Percentiles rank a stretch among this genome's conserved stretches.
Conservation (phyloP, 805 yeast species). For the Candida ficus region DNA sequence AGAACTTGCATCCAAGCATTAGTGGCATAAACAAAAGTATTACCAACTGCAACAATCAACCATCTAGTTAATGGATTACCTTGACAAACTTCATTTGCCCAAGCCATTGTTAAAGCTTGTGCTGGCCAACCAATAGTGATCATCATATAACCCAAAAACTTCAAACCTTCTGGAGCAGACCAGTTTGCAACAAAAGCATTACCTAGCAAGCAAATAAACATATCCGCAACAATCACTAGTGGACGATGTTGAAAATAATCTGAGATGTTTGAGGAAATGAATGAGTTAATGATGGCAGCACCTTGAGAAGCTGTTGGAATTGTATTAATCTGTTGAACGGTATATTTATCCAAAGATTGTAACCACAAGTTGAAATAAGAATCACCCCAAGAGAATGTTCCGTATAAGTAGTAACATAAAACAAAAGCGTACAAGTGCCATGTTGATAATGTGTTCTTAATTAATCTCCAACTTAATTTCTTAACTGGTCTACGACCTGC, state of each 20-base stretch:
- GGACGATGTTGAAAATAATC: constrained; percentile 27
- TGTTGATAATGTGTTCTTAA: constrained; percentile 9
- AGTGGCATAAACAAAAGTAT: constrained; percentile 28
- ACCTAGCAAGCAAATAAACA: constrained; percentile 18
- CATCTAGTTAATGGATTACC: constrained; percentile 24
- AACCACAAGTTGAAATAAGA: constrained; percentile 29
- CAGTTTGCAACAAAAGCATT: constrained; percentile 23
- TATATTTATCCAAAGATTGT: constrained; percentile 21
- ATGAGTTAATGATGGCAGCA: constrained; percentile 24
- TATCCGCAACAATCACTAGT: constrained; percentile 23
- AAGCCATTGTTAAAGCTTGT: constrained; percentile 23
- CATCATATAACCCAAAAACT: constrained; percentile 14
- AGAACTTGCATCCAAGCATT: constrained; percentile 32
- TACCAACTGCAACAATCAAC: constrained; percentile 28
- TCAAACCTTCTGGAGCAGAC: constrained; percentile 17
- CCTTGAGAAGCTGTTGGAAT: constrained; percentile 32
- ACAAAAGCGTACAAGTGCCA: constrained; percentile 15
- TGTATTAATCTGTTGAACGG: constrained; percentile 24
- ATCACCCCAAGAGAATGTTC: constrained; percentile 14
- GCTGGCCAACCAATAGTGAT: constrained; percentile 24
- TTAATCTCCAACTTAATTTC: constrained; percentile 1
- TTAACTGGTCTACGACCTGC: constrained; percentile 13
- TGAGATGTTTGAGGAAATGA: constrained; percentile 25
- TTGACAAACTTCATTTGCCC: constrained; percentile 27
- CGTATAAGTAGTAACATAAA: constrained; percentile 11